Percentiles rank a stretch among this genome's conserved stretches.
phyloP scores from a whole-genome alignment of 2,329 filamentous ascomycete species.

The Ophiostoma sp. region DNA sequence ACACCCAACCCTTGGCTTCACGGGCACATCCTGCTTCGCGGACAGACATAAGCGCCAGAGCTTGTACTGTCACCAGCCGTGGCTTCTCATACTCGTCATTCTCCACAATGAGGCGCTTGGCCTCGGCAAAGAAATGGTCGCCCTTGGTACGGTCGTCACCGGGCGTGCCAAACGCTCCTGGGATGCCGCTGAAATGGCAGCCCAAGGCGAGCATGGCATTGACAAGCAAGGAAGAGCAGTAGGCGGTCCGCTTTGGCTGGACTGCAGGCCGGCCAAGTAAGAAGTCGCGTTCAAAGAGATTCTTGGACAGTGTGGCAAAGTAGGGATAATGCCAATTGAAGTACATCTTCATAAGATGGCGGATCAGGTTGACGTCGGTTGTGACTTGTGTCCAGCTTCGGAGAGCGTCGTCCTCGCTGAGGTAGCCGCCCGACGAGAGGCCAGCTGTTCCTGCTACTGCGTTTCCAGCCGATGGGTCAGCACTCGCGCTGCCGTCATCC shows the following conservation, averaged over 20 bases:
- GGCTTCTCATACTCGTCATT: constrained; percentile 92
- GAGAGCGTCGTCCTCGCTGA: constrained; percentile 59
- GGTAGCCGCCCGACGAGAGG: constrained; percentile 21
- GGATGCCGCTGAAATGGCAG: constrained; percentile 81
- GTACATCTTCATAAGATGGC: constrained; percentile 93
- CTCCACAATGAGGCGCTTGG: constrained; percentile 81
- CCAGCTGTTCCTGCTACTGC: constrained; percentile 30
- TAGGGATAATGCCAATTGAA: constrained; percentile 98
- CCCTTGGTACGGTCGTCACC: constrained; percentile 80
- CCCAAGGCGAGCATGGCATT: constrained; percentile 91
- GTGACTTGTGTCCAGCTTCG: constrained; percentile 87
- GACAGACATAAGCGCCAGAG: constrained; percentile 90
- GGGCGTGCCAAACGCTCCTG: constrained; percentile 63
- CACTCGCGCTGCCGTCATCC: neutral
- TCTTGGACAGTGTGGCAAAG: constrained; percentile 85
- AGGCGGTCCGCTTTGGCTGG: constrained; percentile 53
- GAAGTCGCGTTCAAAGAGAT: constrained; percentile 82
- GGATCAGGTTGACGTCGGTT: constrained; percentile 68
- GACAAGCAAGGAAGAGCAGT: constrained; percentile 85
- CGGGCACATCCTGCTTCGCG: constrained; percentile 89
- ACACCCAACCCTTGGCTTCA: constrained; percentile 96
- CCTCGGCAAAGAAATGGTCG: constrained; percentile 93
- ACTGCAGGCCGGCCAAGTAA: constrained; percentile 58
- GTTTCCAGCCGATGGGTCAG: neutral
- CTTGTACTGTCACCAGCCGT: constrained; percentile 83